phyloP scores from a whole-genome alignment of 208 protist species.

The Trypanosoma melophagium region DNA sequence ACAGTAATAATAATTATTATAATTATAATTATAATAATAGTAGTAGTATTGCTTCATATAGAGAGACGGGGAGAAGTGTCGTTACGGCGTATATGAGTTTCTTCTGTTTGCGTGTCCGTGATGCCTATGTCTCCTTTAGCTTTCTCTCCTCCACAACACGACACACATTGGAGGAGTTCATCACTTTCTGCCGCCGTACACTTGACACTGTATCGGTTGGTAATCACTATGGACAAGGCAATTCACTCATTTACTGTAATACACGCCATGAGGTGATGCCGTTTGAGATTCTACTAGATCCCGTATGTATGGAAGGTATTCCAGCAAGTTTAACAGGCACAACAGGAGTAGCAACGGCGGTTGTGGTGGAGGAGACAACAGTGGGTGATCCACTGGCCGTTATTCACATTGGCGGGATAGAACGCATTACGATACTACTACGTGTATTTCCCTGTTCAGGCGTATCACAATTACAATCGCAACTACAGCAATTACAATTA shows the following conservation, averaged over 20 bases:
- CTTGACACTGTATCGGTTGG: constrained; percentile 76
- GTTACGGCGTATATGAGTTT: constrained; percentile 48
- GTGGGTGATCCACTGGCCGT: constrained; percentile 70
- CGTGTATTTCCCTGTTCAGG: constrained; percentile 26
- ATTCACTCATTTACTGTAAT: constrained; percentile 80
- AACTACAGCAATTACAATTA: constrained; percentile 22
- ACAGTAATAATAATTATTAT: too few relatives aligned
- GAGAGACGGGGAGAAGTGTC: neutral
- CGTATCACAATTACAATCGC: constrained; percentile 12
- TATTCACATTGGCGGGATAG: constrained; percentile 32
- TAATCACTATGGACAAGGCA: constrained; percentile 79
- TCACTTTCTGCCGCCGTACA: constrained; percentile 64
- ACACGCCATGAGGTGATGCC: constrained; percentile 67
- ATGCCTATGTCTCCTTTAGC: constrained; percentile 65
- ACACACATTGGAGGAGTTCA: constrained; percentile 65
- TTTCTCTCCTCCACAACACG: constrained; percentile 68
- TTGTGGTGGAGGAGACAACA: constrained; percentile 68
- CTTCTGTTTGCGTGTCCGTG: constrained; percentile 61
- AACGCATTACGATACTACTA: constrained; percentile 20
- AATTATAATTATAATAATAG: neutral
- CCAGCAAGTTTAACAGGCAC: too few relatives aligned
- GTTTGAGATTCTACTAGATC: constrained; percentile 57
- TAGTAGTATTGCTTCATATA: neutral
- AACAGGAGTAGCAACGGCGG: constrained; percentile 15
- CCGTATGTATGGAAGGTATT: constrained; percentile 19